Evolutionary conservation across 148 eudicot genomes (phyloP).

Genomic region (Nyssa sinensis): DNA sequence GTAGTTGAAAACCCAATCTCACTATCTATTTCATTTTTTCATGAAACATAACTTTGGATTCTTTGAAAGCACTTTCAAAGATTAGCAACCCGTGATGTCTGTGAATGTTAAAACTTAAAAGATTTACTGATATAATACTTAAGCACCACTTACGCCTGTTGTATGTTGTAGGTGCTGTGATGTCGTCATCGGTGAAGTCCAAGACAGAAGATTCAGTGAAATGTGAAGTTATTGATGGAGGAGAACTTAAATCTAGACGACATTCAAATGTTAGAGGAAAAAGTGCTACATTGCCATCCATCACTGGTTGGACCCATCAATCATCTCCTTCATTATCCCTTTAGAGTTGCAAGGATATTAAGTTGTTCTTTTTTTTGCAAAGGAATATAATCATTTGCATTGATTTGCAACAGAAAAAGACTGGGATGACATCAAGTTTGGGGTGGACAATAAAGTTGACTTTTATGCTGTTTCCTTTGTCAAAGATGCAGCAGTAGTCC

Average conservation of each 20-base stretch:
- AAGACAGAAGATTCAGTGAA: constrained; percentile 84
- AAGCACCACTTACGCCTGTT: background rate
- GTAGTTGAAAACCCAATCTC: background rate
- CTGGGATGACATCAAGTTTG: constrained; percentile 99
- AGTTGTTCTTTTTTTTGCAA: constrained; percentile 1
- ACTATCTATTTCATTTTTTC: background rate
- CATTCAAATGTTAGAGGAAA: constrained; percentile 96
- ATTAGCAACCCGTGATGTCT: background rate
- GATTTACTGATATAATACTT: background rate
- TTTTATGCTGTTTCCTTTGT: constrained; percentile 99
- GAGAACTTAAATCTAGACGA: constrained; percentile 95
- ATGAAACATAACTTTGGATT: background rate
- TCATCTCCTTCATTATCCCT: constrained; percentile 4
- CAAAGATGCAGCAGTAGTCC: constrained; percentile 92
- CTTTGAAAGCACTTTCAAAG: constrained; percentile 1
- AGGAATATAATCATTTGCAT: constrained; percentile 12
- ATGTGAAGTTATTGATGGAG: constrained; percentile 97
- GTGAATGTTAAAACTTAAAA: background rate
- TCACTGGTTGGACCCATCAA: constrained; percentile 58
- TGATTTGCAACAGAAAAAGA: constrained; percentile 73
- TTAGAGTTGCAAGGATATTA: background rate
- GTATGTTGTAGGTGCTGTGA: constrained; percentile 83
- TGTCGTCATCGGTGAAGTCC: constrained; percentile 89
- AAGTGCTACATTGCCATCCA: constrained; percentile 97
- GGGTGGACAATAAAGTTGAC: constrained; percentile 92